Evolutionary conservation across 1,139 yeast genomes (phyloP).

Genomic region (Pichia sp.): DNA sequence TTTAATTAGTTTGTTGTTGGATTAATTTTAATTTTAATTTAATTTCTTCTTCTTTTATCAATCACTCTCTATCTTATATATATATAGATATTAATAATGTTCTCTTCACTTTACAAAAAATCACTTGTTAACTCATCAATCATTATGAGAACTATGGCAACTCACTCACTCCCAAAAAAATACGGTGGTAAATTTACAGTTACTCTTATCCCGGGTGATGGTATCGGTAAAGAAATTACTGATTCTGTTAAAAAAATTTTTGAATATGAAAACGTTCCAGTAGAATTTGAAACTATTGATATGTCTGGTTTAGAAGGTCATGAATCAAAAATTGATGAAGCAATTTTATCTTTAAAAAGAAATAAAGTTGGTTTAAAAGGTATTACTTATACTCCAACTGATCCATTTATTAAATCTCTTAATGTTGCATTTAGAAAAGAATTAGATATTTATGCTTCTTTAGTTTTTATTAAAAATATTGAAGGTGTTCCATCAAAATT

Average conservation of each 20-base stretch:
- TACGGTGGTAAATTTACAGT: conserved; percentile 93
- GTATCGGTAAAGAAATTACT: conserved; percentile 95
- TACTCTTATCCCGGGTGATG: conserved; percentile 93
- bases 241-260: conserved; percentile 89
- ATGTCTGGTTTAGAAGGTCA: conserved; percentile 73
- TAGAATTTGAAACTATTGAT: conserved; percentile 89
- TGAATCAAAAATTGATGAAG: conserved; percentile 61
- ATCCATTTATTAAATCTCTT: conserved; percentile 65
- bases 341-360: conserved; percentile 87
- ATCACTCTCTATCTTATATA: not conserved
- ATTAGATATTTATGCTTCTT: conserved; percentile 89
- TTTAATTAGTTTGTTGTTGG: too few species aligned
- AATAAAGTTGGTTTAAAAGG: conserved; percentile 97
- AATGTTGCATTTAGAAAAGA: conserved; percentile 97
- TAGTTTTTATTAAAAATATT: conserved; percentile 86
- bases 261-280: conserved; percentile 78
- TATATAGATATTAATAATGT: conserved; percentile 17
- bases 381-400: conserved; percentile 82
- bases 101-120: conserved; percentile 21
- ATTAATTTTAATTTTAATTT: too few species aligned
- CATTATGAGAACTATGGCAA: conserved; percentile 26
- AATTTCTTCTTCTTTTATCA: not conserved
- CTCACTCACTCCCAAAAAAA: conserved; percentile 61
- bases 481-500: conserved; percentile 92
- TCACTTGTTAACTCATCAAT: conserved; percentile 13